Evolutionary conservation across 2,329 filamentous ascomycete species (phyloP).

Genomic region (Phialemonium atrogriseum): DNA sequence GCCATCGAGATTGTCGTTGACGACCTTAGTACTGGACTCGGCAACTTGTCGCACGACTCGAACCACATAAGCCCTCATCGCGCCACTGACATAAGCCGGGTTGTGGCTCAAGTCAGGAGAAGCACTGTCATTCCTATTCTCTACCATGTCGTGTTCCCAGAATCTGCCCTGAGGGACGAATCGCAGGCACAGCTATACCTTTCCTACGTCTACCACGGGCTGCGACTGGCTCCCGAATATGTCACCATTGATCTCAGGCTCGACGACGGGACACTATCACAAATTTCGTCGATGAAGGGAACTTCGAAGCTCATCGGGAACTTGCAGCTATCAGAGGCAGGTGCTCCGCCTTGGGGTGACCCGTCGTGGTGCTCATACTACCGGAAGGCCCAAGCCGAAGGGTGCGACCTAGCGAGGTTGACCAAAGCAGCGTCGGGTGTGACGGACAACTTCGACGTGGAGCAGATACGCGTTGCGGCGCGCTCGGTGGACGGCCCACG

Average conservation of each 20-base stretch:
- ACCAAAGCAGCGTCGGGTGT: slow-evolving; percentile 46
- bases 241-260: slow-evolving; percentile 53
- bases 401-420: slow-evolving; percentile 55
- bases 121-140: slow-evolving; percentile 54
- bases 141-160: slow-evolving; percentile 37
- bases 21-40: slow-evolving; percentile 17
- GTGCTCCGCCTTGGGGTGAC: slow-evolving; percentile 46
- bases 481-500: slow-evolving; percentile 34
- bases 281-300: slow-evolving; percentile 31
- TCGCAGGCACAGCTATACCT: slow-evolving; percentile 33
- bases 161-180: slow-evolving; percentile 13
- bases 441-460: slow-evolving; percentile 56
- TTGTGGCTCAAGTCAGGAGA: slow-evolving; percentile 51
- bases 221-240: slow-evolving; percentile 56
- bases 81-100: slow-evolving; percentile 45
- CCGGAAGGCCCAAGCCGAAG: slow-evolving; percentile 44
- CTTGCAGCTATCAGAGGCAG: slow-evolving; percentile 30
- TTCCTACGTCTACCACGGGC: slow-evolving; percentile 48
- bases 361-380: slow-evolving; percentile 46
- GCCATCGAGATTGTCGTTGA: slow-evolving; percentile 56
- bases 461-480: slow-evolving; percentile 43
- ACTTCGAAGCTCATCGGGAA: slow-evolving; percentile 51
- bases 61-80: slow-evolving; percentile 20
- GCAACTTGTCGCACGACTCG: slow-evolving; percentile 4
- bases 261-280: slow-evolving; percentile 39